phyloP scores from a whole-genome alignment of 495 filamentous ascomycete species.

The Thermothielavioides terrestris region DNA sequence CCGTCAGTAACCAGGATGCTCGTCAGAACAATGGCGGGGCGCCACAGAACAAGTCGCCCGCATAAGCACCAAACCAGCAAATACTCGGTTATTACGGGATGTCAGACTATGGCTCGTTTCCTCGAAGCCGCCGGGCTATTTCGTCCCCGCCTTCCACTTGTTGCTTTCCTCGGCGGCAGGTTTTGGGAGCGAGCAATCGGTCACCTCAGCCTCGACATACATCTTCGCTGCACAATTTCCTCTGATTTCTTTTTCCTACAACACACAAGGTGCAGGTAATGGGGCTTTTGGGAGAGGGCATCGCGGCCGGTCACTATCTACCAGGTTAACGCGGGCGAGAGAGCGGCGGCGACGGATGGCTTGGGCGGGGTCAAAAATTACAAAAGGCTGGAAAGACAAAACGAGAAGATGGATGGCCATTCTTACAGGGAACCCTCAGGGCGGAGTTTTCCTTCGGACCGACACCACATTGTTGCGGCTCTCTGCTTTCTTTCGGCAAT shows the following conservation, averaged over 20 bases:
- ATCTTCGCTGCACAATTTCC: constrained; percentile 29
- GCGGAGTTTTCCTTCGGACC: constrained; percentile 31
- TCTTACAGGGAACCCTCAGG: constrained; percentile 24
- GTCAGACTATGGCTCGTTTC: constrained; percentile 10
- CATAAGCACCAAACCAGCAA: constrained; percentile 29
- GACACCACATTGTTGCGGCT: constrained; percentile 31
- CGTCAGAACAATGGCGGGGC: constrained; percentile 67
- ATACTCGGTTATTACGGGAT: constrained; percentile 3
- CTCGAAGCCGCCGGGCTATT: constrained; percentile 9
- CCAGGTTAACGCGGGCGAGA: constrained; percentile 12
- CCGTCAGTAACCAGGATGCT: constrained; percentile 73
- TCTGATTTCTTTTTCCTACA: constrained; percentile 32
- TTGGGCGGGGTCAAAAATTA: constrained; percentile 24
- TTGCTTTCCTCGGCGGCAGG: constrained; percentile 16
- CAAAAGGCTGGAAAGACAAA: constrained; percentile 41
- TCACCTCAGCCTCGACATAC: constrained; percentile 30
- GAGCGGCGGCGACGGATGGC: constrained; percentile 14
- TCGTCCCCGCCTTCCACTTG: constrained; percentile 18
- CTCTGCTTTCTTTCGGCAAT: constrained; percentile 14
- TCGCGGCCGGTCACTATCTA: constrained; percentile 18
- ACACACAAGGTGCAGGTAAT: constrained; percentile 19
- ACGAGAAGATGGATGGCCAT: constrained; percentile 27
- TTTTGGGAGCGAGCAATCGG: constrained; percentile 29
- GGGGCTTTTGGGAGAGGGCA: constrained; percentile 26
- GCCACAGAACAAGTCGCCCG: constrained; percentile 55